Evolutionary conservation across 352 stramenopile genomes (phyloP).

Genomic region (Blastocystis sp.): DNA sequence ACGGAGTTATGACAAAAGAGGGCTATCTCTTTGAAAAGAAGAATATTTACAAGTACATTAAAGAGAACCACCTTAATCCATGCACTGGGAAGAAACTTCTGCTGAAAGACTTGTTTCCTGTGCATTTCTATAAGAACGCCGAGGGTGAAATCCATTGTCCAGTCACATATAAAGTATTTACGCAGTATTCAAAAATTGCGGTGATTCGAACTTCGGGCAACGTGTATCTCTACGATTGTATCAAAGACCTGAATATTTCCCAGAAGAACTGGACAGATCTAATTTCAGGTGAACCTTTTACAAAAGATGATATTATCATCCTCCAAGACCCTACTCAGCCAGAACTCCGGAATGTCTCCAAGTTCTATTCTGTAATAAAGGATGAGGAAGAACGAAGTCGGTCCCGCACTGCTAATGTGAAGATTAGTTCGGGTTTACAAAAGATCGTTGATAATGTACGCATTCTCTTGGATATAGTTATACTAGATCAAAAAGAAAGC

Average conservation of each 20-base stretch:
- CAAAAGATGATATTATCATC: constrained; percentile 81
- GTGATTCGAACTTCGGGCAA: constrained; percentile 80
- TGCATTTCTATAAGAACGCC: constrained; percentile 80
- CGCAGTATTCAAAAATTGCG: constrained; percentile 78
- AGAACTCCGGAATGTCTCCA: constrained; percentile 90
- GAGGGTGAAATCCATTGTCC: constrained; percentile 83
- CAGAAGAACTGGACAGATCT: constrained; percentile 94
- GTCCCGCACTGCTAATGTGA: constrained; percentile 73
- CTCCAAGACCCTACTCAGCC: constrained; percentile 86
- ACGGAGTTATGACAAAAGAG: constrained; percentile 71
- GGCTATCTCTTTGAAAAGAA: constrained; percentile 95
- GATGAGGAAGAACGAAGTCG: constrained; percentile 76
- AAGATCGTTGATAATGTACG: constrained; percentile 74
- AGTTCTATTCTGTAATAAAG: constrained; percentile 81
- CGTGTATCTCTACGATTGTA: constrained; percentile 91
- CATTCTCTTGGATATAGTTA: constrained; percentile 70
- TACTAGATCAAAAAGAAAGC: constrained; percentile 69
- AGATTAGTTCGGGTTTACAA: constrained; percentile 31
- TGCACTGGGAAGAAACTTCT: constrained; percentile 85
- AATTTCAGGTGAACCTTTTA: constrained; percentile 85
- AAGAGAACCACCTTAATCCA: constrained; percentile 91
- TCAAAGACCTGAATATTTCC: constrained; percentile 97
- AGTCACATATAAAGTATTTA: constrained; percentile 91
- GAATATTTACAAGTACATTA: constrained; percentile 90
- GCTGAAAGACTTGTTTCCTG: constrained; percentile 87